These are phyloP conservation scores for Asterionellopsis glacialis DNA, from an alignment of 108 stramenopile species.

Conservation along the genomic window DNA sequence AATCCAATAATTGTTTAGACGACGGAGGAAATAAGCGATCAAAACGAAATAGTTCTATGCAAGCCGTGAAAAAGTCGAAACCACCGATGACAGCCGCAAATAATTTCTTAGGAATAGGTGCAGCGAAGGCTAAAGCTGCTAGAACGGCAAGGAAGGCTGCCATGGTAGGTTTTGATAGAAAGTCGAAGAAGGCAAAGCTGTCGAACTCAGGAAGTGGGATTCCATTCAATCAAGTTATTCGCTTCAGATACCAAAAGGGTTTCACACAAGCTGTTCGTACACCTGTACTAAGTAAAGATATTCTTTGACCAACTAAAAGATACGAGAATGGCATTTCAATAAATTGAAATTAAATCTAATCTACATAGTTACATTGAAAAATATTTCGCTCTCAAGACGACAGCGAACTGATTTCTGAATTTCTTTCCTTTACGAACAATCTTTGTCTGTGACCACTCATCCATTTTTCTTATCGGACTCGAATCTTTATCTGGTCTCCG, in stretches of 20 bases:
- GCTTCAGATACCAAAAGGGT: slow-evolving; percentile 81
- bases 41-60: too few species aligned
- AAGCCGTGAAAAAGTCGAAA: too few species aligned
- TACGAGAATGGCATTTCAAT: neutral
- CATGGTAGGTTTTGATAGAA: slow-evolving; percentile 55
- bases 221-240: slow-evolving; percentile 55
- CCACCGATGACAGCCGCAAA: neutral
- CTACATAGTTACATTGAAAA: slow-evolving; percentile 10
- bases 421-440: slow-evolving; percentile 57
- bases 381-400: slow-evolving; percentile 34
- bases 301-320: slow-evolving; percentile 17
- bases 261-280: slow-evolving; percentile 80
- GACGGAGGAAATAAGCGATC: too few species aligned
- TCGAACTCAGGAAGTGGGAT: slow-evolving; percentile 75
- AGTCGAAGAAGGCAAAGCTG: slow-evolving; percentile 43
- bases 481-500: slow-evolving; percentile 27
- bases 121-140: slow-evolving; percentile 57
- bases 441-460: slow-evolving; percentile 14
- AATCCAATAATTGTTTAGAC: too few species aligned
- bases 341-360: neutral
- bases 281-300: slow-evolving; percentile 56
- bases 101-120: slow-evolving; percentile 65
- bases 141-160: slow-evolving; percentile 52
- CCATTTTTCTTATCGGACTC: neutral
- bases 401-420: slow-evolving; percentile 69